A percentile compares a stretch with the other conserved stretches of the same genome.
Evolutionary conservation across 2,329 filamentous ascomycete species (phyloP).

Genomic region (Phialophora expanda): DNA sequence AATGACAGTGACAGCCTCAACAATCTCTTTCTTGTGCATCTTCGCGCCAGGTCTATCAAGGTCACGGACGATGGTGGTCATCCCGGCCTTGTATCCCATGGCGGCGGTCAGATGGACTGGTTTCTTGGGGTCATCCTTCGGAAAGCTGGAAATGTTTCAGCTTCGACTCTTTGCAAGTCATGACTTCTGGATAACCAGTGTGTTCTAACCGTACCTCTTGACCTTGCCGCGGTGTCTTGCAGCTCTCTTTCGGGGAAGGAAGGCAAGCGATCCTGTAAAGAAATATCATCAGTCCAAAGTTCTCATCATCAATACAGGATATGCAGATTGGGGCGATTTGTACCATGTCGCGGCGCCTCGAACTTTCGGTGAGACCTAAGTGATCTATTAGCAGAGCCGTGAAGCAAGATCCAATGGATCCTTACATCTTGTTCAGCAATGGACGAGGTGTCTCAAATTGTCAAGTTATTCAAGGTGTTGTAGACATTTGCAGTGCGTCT

Average conservation of each 20-base stretch:
- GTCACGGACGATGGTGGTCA: constrained; percentile 99
- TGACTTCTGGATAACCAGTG: constrained; percentile 47
- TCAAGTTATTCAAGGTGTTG: constrained; percentile 15
- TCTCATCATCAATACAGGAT: constrained; percentile 18
- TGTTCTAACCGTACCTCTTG: constrained; percentile 71
- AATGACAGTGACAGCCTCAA: constrained; percentile 85
- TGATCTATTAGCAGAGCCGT: constrained; percentile 9
- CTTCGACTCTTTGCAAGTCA: constrained; percentile 39
- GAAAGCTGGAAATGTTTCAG: constrained; percentile 70
- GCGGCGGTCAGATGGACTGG: constrained; percentile 96
- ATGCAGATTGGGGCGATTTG: constrained; percentile 41
- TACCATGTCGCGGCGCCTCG: constrained; percentile 94
- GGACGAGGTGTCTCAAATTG: constrained; percentile 23
- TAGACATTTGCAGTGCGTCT: not conserved
- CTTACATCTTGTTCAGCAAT: constrained; percentile 29
- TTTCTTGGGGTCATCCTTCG: constrained; percentile 99
- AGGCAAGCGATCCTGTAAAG: constrained; percentile 71
- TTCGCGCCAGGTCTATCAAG: constrained; percentile 99
- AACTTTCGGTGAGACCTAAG: constrained; percentile 67
- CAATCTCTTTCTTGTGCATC: constrained; percentile 98
- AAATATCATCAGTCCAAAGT: constrained; percentile 37
- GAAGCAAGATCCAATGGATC: not conserved
- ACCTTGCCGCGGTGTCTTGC: constrained; percentile 95
- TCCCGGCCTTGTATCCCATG: constrained; percentile 99
- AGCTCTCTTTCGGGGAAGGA: constrained; percentile 88